Base-by-base conservation (phyloP, 257 asterid genomes). In the Solanum virginianum region DNA sequence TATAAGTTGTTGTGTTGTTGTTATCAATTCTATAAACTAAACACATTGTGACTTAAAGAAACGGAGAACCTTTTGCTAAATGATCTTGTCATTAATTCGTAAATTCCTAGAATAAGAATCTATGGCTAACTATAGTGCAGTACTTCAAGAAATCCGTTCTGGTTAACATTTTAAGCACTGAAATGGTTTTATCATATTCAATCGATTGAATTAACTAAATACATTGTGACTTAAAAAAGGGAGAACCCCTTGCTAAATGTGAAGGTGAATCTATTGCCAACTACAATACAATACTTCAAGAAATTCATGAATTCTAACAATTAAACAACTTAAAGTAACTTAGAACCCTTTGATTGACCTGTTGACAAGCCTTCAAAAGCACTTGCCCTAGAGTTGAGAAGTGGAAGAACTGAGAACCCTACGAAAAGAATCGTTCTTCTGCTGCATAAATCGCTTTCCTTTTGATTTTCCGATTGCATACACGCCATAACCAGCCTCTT, bases 341-440 rank as follows among this genome's bases (percentile, higher is more conserved):
- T 32, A 32, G 36, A 32, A 32, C 36, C 4, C 36, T 32, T 32
- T 32, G 29, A 70, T 83, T 70, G 16, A 92, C 98, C 98, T 85
- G 90, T 84, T 47, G 83, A 22, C 83, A 77, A 70, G 71, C 80
- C 88, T 69, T 89, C 88, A 74, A 88, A 43, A 45, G 94, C 90
- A 7, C 69, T 86, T 17, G 90, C 92, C 87, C 90, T 87, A 84
- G 85, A 65, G 26, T 83, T 90, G 75, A 91, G 84, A 85, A 93
- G 84, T 15, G 93, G 97, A 85, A 94, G 65, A 7, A 89, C 89
- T 7, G 93, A 90, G 87, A 95, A 86, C 7, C 98, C 98, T 91
- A 91, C 86, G n/a, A 91, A 87, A 59, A 91, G 75, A 87, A 90
- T 83, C 62, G 66, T 80, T 89, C 94, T 95, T 89, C 93, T 92